phyloP scores from a whole-genome alignment of 768 basidiomycete species.

The Mycena haematopus region DNA sequence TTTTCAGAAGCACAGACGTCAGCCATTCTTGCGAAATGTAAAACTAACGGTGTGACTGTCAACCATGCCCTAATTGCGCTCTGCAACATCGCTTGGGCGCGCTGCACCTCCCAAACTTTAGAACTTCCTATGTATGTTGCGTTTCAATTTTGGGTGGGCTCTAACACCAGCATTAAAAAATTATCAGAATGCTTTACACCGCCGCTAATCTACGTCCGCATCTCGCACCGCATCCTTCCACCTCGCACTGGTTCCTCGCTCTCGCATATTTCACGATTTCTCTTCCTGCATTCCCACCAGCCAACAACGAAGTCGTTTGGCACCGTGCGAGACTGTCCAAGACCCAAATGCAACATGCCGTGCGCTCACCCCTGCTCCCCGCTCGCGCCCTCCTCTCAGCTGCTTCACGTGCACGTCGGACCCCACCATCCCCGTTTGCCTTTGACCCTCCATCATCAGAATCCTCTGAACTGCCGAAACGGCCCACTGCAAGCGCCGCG shows the following conservation, averaged over 20 bases:
- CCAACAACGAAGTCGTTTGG: conserved; percentile 57
- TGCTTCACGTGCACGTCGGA: conserved; percentile 41
- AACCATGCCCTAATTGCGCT: conserved; percentile 65
- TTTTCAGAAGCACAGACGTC: conserved; percentile 43
- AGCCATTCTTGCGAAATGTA: conserved; percentile 61
- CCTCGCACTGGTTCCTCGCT: conserved; percentile 68
- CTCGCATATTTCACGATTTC: conserved; percentile 71
- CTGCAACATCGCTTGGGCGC: conserved; percentile 64
- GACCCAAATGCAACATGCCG: conserved; percentile 53
- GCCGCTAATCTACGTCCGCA: conserved; percentile 69
- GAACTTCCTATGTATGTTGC: conserved; percentile 33
- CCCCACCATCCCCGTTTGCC: conserved; percentile 4
- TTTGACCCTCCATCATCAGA: conserved; percentile 40
- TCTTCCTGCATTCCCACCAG: conserved; percentile 64
- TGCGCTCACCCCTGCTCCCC: conserved; percentile 57
- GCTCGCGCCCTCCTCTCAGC: conserved; percentile 54
- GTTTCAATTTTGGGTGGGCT: neutral
- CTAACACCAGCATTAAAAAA: neutral
- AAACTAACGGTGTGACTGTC: conserved; percentile 63
- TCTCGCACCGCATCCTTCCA: conserved; percentile 40
- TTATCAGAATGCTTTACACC: conserved; percentile 66
- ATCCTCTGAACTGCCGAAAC: conserved; percentile 8
- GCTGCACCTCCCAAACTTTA: conserved; percentile 33
- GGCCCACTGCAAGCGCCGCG: conserved; percentile 36
- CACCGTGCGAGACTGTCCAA: conserved; percentile 60